phyloP scores from a whole-genome alignment of 2,329 filamentous ascomycete species.

The Ascochyta fabae region DNA sequence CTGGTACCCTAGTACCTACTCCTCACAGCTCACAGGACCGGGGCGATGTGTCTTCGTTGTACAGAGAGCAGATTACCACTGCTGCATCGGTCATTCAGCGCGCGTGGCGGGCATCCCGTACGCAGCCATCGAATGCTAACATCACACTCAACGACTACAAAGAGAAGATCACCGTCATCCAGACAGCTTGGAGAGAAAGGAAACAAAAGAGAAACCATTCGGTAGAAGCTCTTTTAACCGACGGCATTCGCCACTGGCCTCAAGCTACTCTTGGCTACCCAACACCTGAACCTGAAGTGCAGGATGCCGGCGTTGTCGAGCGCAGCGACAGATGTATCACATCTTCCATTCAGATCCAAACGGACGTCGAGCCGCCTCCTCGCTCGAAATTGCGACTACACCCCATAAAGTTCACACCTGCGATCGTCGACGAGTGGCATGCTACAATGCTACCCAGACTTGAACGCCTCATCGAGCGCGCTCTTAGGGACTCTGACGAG shows the following conservation, averaged over 20 bases:
- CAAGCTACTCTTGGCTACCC: slow-evolving; percentile 43
- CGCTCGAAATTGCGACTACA: slow-evolving; percentile 49
- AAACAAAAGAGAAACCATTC: slow-evolving; percentile 39
- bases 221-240: slow-evolving; percentile 40
- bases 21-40: slow-evolving; percentile 39
- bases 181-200: slow-evolving; percentile 48
- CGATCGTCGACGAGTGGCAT: slow-evolving; percentile 75
- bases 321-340: slow-evolving; percentile 32
- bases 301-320: slow-evolving; percentile 24
- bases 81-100: slow-evolving; percentile 47
- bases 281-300: slow-evolving; percentile 41
- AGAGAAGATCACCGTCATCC: slow-evolving; percentile 47
- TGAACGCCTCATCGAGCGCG: slow-evolving; percentile 72
- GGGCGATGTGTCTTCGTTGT: slow-evolving; percentile 31
- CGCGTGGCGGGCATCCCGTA: slow-evolving; percentile 42
- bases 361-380: slow-evolving; percentile 32
- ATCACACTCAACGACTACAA: slow-evolving; percentile 47
- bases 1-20: slow-evolving; percentile 33
- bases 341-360: slow-evolving; percentile 45
- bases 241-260: slow-evolving; percentile 43
- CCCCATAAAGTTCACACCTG: slow-evolving; percentile 62
- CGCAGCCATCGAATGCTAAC: slow-evolving; percentile 26
- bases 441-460: slow-evolving; percentile 73
- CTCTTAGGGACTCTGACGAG: slow-evolving; percentile 75
- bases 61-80: slow-evolving; percentile 34